Conservation (phyloP, 208 protist genomes). For the Wallacemonas sp. region DNA sequence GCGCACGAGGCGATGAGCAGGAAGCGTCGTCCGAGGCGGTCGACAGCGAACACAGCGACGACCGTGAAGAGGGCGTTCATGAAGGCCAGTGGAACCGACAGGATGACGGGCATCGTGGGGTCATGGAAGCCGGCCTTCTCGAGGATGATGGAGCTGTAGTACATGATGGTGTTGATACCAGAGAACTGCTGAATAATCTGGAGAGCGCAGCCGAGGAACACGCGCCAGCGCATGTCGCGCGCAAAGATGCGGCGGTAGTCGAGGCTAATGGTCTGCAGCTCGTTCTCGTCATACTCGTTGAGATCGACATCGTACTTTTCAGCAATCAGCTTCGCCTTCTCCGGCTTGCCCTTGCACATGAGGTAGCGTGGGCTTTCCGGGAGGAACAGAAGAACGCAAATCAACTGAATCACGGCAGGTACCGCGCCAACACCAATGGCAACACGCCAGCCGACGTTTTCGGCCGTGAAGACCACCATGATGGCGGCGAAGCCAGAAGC, state of each 20-base stretch:
- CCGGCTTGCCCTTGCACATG: constrained; percentile 45
- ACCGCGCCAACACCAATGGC: constrained; percentile 82
- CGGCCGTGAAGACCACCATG: constrained; percentile 69
- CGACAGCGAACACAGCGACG: constrained; percentile 79
- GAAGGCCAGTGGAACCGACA: constrained; percentile 84
- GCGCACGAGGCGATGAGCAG: constrained; percentile 73
- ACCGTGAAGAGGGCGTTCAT: constrained; percentile 89
- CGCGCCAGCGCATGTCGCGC: constrained; percentile 61
- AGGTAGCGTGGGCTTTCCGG: constrained; percentile 91
- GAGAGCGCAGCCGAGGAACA: constrained; percentile 81
- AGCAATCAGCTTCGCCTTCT: constrained; percentile 52
- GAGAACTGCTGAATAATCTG: constrained; percentile 93
- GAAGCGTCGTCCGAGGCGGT: constrained; percentile 71
- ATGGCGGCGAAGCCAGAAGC: constrained; percentile 68
- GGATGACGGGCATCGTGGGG: constrained; percentile 73
- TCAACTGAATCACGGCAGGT: constrained; percentile 82
- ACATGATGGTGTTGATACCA: constrained; percentile 95
- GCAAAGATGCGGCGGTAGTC: constrained; percentile 60
- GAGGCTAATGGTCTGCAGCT: constrained; percentile 43
- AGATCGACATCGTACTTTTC: constrained; percentile 69
- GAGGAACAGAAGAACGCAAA: constrained; percentile 77
- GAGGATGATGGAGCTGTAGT: constrained; percentile 92
- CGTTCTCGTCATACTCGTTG: constrained; percentile 41
- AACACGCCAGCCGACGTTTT: constrained; percentile 89
- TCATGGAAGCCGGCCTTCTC: constrained; percentile 79